Conservation (phyloP, 371 early-diverging fungal species). For the Rhizopus arrhizus region DNA sequence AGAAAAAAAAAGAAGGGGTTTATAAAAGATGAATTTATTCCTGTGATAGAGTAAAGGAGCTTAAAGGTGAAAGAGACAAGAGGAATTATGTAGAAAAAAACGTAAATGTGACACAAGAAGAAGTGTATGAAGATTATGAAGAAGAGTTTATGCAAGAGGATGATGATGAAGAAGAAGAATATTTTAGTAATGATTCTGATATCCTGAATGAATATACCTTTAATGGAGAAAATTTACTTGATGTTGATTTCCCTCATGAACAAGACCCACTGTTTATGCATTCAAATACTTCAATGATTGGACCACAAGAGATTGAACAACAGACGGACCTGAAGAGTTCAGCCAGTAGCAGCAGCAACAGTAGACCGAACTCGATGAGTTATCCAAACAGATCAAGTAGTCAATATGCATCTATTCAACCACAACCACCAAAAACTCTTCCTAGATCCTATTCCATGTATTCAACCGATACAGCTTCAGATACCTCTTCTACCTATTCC, state of each 20-base stretch:
- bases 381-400: background rate
- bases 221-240: constrained; percentile 48
- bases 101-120: background rate
- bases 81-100: background rate
- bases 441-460: constrained; percentile 13
- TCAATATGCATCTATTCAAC: background rate
- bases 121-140: constrained; percentile 14
- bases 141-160: constrained; percentile 20
- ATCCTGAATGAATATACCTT: constrained; percentile 47
- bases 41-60: constrained; percentile 75
- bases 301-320: background rate
- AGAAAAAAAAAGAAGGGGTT: background rate
- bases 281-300: constrained; percentile 1
- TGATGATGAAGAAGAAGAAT: constrained; percentile 14
- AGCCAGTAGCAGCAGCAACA: background rate
- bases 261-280: constrained; percentile 28
- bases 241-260: constrained; percentile 50
- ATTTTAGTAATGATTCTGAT: constrained; percentile 25
- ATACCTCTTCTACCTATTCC: constrained; percentile 10
- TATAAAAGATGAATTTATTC: background rate
- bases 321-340: background rate
- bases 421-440: background rate
- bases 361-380: constrained; percentile 15
- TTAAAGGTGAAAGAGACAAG: constrained; percentile 65
- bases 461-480: constrained; percentile 8